A percentile compares a stretch with the other conserved stretches of the same genome.
These are phyloP conservation scores for Sordaria brevicollis DNA, from an alignment of 495 filamentous ascomycete species.

Conservation along the genomic window DNA sequence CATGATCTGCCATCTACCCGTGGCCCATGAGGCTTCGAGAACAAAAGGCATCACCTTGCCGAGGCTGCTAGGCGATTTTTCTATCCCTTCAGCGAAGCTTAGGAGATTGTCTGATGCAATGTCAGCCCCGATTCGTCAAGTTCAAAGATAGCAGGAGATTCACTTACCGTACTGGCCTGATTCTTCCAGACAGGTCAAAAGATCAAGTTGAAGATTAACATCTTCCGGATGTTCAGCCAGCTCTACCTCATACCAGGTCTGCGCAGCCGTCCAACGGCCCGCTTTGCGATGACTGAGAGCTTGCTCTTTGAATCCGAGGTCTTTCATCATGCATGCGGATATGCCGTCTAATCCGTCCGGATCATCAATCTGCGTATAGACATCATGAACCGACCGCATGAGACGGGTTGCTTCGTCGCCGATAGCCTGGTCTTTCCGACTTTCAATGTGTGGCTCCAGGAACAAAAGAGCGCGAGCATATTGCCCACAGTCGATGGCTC, in stretches of 20 bases:
- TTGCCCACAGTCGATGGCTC: slow-evolving; percentile 85
- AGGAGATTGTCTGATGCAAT: slow-evolving; percentile 58
- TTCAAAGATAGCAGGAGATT: slow-evolving; percentile 7
- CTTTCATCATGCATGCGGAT: slow-evolving; percentile 71
- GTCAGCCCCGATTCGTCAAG: background rate
- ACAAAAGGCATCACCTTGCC: slow-evolving; percentile 64
- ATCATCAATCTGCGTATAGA: slow-evolving; percentile 95
- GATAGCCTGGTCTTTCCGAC: slow-evolving; percentile 39
- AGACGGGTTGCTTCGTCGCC: slow-evolving; percentile 41
- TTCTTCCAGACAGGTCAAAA: slow-evolving; percentile 82
- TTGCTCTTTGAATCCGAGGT: slow-evolving; percentile 81
- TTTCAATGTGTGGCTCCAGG: slow-evolving; percentile 78
- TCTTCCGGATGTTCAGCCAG: slow-evolving; percentile 70
- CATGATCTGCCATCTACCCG: slow-evolving; percentile 66
- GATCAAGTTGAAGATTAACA: slow-evolving; percentile 64
- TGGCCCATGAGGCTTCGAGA: slow-evolving; percentile 85
- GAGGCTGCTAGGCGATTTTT: slow-evolving; percentile 38
- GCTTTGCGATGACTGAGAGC: slow-evolving; percentile 84
- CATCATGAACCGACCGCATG: slow-evolving; percentile 72
- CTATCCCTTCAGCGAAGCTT: slow-evolving; percentile 72
- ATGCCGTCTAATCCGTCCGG: slow-evolving; percentile 95
- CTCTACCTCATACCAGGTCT: slow-evolving; percentile 92
- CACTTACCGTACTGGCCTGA: slow-evolving; percentile 75
- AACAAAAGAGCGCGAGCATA: slow-evolving; percentile 87
- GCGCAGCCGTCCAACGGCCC: slow-evolving; percentile 94